Percentiles rank a stretch among this genome's conserved stretches.
phyloP scores from a whole-genome alignment of 208 protist genomes.

The Leptomonas seymouri region DNA sequence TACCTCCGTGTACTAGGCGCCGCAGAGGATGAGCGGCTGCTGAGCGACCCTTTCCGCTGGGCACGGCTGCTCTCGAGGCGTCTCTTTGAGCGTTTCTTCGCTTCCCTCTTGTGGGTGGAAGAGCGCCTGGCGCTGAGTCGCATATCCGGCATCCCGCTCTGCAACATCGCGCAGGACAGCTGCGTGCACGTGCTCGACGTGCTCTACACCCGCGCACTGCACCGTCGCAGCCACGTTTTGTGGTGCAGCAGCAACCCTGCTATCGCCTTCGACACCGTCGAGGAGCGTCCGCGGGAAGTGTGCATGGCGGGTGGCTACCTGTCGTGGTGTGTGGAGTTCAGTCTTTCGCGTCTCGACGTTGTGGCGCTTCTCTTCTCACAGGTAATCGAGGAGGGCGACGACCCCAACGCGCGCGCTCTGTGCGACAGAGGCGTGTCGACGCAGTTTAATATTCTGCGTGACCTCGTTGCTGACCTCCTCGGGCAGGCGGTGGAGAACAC shows the following conservation, averaged over 20 bases:
- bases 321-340: constrained; percentile 88
- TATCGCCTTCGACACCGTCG: constrained; percentile 76
- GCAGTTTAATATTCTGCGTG: constrained; percentile 91
- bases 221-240: constrained; percentile 72
- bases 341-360: constrained; percentile 85
- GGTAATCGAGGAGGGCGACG: constrained; percentile 87
- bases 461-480: constrained; percentile 84
- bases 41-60: constrained; percentile 90
- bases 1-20: constrained; percentile 83
- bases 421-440: constrained; percentile 83
- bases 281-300: constrained; percentile 78
- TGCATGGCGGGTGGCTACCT: constrained; percentile 83
- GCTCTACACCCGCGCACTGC: constrained; percentile 79
- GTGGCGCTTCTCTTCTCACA: constrained; percentile 90
- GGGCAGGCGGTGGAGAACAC: constrained; percentile 68
- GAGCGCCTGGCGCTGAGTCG: constrained; percentile 84
- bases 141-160: constrained; percentile 77
- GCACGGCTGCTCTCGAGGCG: constrained; percentile 58
- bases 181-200: constrained; percentile 87
- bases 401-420: constrained; percentile 69
- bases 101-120: constrained; percentile 81
- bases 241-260: constrained; percentile 75
- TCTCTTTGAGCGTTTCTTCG: constrained; percentile 82
- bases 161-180: constrained; percentile 88
- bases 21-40: constrained; percentile 79